Evolutionary conservation across 2,329 filamentous ascomycete genomes (phyloP), one percentile per base, ranked within the genome.

Genomic region (Pseudogymnoascus sp.): DNA sequence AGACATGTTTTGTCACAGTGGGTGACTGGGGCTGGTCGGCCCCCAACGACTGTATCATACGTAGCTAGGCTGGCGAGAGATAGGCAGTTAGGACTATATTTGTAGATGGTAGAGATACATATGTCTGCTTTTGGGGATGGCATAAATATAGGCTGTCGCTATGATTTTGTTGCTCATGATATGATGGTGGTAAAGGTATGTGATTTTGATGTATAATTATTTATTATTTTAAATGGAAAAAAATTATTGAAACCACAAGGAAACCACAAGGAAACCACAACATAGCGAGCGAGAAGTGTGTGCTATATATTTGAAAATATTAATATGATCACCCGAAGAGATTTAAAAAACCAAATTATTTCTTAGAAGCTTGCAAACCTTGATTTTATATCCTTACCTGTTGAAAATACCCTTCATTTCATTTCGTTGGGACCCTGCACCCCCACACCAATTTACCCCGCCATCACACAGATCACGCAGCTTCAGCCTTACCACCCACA

Each of bases 91-190:
- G 14, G 23, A 52, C 45, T 18, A 52, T 52, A 49, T 28, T 33
- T 52, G 25, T 52, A 52, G 45, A 52, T 52, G 45, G 45, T 52
- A 52, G 45, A 31, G 45, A 52, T 52, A 52, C 45, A 52, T 52
- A 52, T 31, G 45, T 33, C 45, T 31, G 25, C 45, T 3, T 18
- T 11, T 52, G 4, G 4, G 25, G 45, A 31, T 52, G 45, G 23
- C 43, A 11, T 52, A 52, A 52, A 52, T 52, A 52, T 52, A 52
- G 6, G 43, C 23, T 52, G 23, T 31, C 9, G 21, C 25, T 31
- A 18, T 31, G 8, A 31, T 52, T 31, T 7, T 52, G 0, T 31
- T 31, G 14, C 11, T 16, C 4, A 6, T 49, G 14, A 9, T 28
- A 28, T 49, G 43, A 28, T 28, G 23, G 23, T 28, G 38, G 23